Percentiles rank a stretch among this genome's conserved stretches.
phyloP scores from a whole-genome alignment of 1,284 basidiomycete species.

The Melampsora larici-populina region DNA sequence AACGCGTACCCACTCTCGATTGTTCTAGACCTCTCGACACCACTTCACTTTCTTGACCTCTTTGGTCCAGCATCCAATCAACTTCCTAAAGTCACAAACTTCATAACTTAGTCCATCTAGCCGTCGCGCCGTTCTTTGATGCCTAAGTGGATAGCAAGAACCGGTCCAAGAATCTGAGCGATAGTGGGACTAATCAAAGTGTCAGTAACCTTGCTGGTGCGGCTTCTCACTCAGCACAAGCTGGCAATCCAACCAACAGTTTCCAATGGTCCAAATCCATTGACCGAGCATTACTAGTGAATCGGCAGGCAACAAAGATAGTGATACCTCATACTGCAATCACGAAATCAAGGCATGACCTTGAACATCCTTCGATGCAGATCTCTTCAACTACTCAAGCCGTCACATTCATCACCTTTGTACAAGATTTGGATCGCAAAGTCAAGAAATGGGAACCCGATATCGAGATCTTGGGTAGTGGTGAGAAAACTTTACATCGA shows the following conservation, averaged over 20 bases:
- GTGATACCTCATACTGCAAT: conserved; percentile 82
- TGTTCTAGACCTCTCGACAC: conserved; percentile 71
- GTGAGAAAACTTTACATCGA: conserved; percentile 93
- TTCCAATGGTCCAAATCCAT: conserved; percentile 19
- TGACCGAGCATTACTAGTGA: conserved; percentile 56
- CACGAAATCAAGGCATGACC: conserved; percentile 83
- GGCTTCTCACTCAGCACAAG: conserved; percentile 16
- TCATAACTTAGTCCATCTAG: conserved; percentile 91
- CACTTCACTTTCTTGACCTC: conserved; percentile 87
- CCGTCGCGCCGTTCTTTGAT: conserved; percentile 97
- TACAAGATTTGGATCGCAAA: conserved; percentile 96
- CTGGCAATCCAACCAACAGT: conserved; percentile 6
- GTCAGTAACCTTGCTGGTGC: conserved; percentile 6
- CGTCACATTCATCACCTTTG: conserved; percentile 97
- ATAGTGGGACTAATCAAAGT: conserved; percentile 44
- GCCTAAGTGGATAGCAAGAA: conserved; percentile 70
- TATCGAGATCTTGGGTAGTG: conserved; percentile 86
- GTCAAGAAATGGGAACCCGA: conserved; percentile 95
- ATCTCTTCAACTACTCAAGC: conserved; percentile 77
- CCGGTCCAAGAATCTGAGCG: conserved; percentile 44
- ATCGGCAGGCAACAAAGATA: conserved; percentile 70
- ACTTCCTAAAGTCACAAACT: conserved; percentile 64
- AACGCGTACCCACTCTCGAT: conserved; percentile 79
- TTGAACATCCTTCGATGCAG: conserved; percentile 71
- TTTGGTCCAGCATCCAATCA: conserved; percentile 73